These are phyloP conservation scores for Fomitopsis schrenkii DNA, from an alignment of 1,284 basidiomycete genomes.

Conservation along the genomic window DNA sequence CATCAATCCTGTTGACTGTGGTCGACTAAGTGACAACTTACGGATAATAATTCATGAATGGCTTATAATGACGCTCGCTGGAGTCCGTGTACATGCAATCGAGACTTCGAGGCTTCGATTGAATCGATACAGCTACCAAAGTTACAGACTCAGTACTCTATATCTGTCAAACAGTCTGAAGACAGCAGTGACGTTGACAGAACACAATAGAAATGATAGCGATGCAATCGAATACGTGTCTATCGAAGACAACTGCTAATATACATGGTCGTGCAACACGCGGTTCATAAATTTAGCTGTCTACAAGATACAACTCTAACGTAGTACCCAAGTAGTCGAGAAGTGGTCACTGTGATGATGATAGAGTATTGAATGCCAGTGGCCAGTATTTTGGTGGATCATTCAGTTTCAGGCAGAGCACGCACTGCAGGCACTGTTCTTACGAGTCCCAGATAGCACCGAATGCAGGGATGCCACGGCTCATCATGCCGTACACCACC, in stretches of 20 bases:
- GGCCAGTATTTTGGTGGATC: too few species aligned
- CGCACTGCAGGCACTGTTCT: background rate
- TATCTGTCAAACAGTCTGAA: too few species aligned
- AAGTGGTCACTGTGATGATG: background rate
- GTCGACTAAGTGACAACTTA: too few species aligned
- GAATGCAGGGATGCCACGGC: constrained; percentile 53
- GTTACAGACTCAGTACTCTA: too few species aligned
- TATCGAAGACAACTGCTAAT: background rate
- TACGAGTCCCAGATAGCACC: constrained; percentile 54
- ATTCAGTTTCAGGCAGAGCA: background rate
- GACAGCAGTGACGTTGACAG: too few species aligned
- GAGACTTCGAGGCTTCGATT: too few species aligned
- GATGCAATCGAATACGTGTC: background rate
- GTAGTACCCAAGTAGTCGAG: background rate
- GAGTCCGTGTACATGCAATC: too few species aligned
- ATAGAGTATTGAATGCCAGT: background rate
- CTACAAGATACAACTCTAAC: background rate
- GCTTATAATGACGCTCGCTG: too few species aligned
- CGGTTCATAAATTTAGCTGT: background rate
- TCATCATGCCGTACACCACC: constrained; percentile 57
- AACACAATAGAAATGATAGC: background rate
- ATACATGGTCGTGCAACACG: background rate
- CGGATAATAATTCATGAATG: too few species aligned
- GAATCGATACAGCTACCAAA: too few species aligned
- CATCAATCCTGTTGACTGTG: too few species aligned